Evolutionary conservation across 768 basidiomycete genomes (phyloP).

Genomic region (Tylopilus felleus): DNA sequence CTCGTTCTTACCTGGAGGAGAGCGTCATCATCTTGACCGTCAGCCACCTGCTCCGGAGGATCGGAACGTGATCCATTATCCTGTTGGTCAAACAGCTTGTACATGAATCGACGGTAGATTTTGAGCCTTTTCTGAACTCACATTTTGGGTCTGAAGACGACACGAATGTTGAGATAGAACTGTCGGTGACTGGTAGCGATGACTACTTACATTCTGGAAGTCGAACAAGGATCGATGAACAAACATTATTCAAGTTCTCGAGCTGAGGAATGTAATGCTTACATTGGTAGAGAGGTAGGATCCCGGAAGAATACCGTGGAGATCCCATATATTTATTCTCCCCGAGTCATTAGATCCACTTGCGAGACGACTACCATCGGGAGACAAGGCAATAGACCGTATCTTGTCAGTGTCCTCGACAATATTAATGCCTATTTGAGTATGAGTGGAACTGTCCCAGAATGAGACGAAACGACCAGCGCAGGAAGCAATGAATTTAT

Average conservation of each 20-base stretch:
- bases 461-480: neutral
- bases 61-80: too few species aligned
- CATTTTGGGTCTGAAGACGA: too few species aligned
- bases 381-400: neutral
- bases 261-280: neutral
- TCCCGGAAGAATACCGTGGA: neutral
- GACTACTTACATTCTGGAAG: too few species aligned
- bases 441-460: neutral
- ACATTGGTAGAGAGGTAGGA: neutral
- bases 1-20: too few species aligned
- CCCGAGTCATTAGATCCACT: neutral
- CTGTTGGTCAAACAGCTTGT: too few species aligned
- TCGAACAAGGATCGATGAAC: neutral
- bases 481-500: neutral
- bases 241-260: neutral
- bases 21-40: too few species aligned
- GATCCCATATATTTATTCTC: neutral
- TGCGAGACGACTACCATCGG: neutral
- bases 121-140: too few species aligned
- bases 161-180: too few species aligned
- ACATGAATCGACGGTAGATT: too few species aligned
- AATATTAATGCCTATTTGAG: neutral
- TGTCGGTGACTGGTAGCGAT: too few species aligned
- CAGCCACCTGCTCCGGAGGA: too few species aligned
- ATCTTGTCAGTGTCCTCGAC: neutral